Evolutionary conservation across 805 yeast species (phyloP), one percentile per base, ranked within the genome.

Genomic region (Wickerhamomyces kurtzmanii): DNA sequence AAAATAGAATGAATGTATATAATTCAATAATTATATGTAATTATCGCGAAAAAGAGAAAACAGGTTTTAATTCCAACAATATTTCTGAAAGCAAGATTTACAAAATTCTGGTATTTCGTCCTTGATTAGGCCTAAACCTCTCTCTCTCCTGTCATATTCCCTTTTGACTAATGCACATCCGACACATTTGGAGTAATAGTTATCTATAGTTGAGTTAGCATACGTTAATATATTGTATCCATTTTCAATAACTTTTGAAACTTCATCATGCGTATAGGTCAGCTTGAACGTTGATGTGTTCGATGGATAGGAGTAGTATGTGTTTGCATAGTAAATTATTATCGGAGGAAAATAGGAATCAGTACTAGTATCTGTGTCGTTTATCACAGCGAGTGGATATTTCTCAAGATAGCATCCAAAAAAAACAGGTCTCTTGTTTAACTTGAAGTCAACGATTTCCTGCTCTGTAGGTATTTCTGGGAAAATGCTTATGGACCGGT

Each of bases 361-460:
- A 5, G 26, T 19, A 9, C 12, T 20, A 3, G 13, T 20, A 7
- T 10, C 8, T 4, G 3, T 18, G 9, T 24, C 5, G 8, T 23
- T 23, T 8, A 11, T 11, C 9, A 8, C 9, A 6, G 17, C 11
- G 8, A 6, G 20, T 30, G 18, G 26, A 23, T 33, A 20, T n/a
- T 35, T 31, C 12, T 31, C 17, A n/a, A 34, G 24, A 45, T 76
- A 61, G 54, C 96, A 87, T 5, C 96, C 96, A 46, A 86, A 80
- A 52, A 85, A 84, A 0, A 75, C 59, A 10, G 96, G 95, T 33
- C 56, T 67, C 8, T 70, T 57, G 8, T 68, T 66, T 30, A 78
- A 57, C 30, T 71, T 68, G 32, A 51, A 39, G 27, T 56, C 49
- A n/a, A 61, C 26, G 39, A 77, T 71, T 2, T 71, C 58, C 9